Percentiles rank a stretch among this genome's conserved stretches.
Evolutionary conservation across 305 asterid genomes (phyloP).

Genomic region (Andrographis paniculata): DNA sequence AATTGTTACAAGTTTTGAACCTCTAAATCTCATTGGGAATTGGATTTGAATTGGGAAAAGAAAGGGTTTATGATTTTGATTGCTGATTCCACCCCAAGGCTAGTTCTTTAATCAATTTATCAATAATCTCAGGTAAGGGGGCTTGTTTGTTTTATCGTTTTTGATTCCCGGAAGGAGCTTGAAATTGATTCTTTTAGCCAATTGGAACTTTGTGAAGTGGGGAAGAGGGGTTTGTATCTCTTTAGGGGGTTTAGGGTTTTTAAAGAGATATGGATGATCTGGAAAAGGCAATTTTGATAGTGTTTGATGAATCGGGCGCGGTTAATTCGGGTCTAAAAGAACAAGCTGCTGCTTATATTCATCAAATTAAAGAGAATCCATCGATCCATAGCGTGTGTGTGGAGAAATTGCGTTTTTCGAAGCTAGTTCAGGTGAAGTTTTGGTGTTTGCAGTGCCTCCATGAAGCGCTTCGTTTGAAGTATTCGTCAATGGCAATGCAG

Average conservation of each 20-base stretch:
- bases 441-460: constrained; percentile 92
- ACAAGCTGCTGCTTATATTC: constrained; percentile 65
- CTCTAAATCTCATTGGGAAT: constrained; percentile 21
- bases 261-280: constrained; percentile 70
- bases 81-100: constrained; percentile 15
- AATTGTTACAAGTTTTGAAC: constrained; percentile 18
- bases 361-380: constrained; percentile 61
- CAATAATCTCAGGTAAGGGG: constrained; percentile 21
- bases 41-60: constrained; percentile 6
- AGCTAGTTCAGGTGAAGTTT: constrained; percentile 76
- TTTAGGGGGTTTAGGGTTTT: constrained; percentile 30
- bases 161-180: constrained; percentile 3
- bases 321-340: constrained; percentile 53
- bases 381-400: constrained; percentile 72
- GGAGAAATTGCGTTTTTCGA: constrained; percentile 52
- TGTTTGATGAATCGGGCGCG: constrained; percentile 81
- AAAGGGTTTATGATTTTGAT: constrained; percentile 12
- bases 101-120: constrained; percentile 13
- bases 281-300: constrained; percentile 78
- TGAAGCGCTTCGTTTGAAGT: constrained; percentile 53
- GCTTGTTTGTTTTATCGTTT: neutral
- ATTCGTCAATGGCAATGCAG: constrained; percentile 49
- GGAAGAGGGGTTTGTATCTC: constrained; percentile 1
- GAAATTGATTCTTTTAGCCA: constrained; percentile 2
- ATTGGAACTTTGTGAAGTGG: constrained; percentile 15